Evolutionary conservation across 192 early-diverging fungal genomes (phyloP).

Genomic region (Coemansia erecta): DNA sequence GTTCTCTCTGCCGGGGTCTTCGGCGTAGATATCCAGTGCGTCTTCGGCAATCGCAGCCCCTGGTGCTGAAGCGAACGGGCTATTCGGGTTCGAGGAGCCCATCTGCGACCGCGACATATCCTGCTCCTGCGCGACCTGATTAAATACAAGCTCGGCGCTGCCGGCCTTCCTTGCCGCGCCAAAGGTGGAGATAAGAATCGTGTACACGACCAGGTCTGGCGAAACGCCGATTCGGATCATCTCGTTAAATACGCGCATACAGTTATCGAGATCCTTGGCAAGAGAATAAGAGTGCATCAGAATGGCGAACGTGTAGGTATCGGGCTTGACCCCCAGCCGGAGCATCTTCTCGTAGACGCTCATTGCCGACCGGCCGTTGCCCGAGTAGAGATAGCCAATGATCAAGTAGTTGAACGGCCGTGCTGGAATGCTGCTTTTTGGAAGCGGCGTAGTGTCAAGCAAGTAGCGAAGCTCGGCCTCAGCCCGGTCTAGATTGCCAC

Average conservation of each 20-base stretch:
- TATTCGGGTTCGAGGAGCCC: not conserved
- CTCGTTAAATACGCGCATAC: slow-evolving; percentile 62
- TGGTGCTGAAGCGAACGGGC: too few species aligned
- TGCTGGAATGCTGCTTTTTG: slow-evolving; percentile 30
- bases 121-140: slow-evolving; percentile 38
- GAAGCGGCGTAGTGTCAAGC: slow-evolving; percentile 28
- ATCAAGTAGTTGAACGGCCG: slow-evolving; percentile 49
- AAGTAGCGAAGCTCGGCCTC: slow-evolving; percentile 35
- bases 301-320: slow-evolving; percentile 73
- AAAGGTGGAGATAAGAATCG: slow-evolving; percentile 49
- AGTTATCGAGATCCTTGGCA: slow-evolving; percentile 66
- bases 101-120: slow-evolving; percentile 19
- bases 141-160: slow-evolving; percentile 38
- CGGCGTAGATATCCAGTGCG: slow-evolving; percentile 31
- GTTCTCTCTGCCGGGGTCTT: slow-evolving; percentile 11
- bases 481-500: slow-evolving; percentile 37
- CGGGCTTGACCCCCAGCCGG: slow-evolving; percentile 69
- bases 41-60: slow-evolving; percentile 2
- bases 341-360: slow-evolving; percentile 77
- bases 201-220: slow-evolving; percentile 44
- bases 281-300: slow-evolving; percentile 75
- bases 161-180: slow-evolving; percentile 5
- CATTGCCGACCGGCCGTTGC: slow-evolving; percentile 71
- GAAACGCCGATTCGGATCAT: slow-evolving; percentile 55
- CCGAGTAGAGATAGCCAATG: slow-evolving; percentile 28